Base-by-base conservation (phyloP, 2,329 filamentous ascomycete genomes). In the Xylariaceae sp. region DNA sequence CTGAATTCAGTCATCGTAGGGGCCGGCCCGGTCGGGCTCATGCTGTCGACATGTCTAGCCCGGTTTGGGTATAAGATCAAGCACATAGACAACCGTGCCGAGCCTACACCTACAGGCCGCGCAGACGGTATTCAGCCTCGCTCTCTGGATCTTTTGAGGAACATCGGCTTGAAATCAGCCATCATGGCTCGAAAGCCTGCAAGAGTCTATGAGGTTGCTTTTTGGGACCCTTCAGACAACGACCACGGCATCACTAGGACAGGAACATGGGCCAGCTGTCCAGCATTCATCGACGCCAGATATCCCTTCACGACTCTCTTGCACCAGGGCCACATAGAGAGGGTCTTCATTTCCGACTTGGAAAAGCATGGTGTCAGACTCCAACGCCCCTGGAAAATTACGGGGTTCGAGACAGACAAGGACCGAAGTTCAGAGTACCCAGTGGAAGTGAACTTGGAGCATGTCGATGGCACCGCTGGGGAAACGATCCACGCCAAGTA, bases 21-120 rank as follows among this genome's bases (percentile, higher is more conserved):
- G 53, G 91, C 91, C 45, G 91, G 91, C 14, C 91, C 91, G 4
- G 89, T 91, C 33, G 91, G 91, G 44, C 79, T 95, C 47, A 83
- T 94, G 69, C 77, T 95, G 20, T 93, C 89, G 7, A 90, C 90
- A 22, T 92, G 87, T 63, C 78, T 96, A 50, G 87, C 88, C 49
- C 78, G 90, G 71, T 95, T 90, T 88, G 91, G 91, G 17, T 96
- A 95, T 75, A 89, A 82, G 66, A 88, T 96, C 67, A 95, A 92
- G 74, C 89, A 95, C 69, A 89, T 95, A 62, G 91, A 95, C 70
- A 95, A 94, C 68, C 79, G 90, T 48, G 75, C 88, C 2, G 86
- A 92, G 60, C 90, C 90, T 14, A 95, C 90, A 11, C 62, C 81
- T 2, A 95, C 89, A 17, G 90, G 90, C 42, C 86, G 90, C 53